Conservation (phyloP, 768 basidiomycete species). For the Xerocomellus dryophilus region DNA sequence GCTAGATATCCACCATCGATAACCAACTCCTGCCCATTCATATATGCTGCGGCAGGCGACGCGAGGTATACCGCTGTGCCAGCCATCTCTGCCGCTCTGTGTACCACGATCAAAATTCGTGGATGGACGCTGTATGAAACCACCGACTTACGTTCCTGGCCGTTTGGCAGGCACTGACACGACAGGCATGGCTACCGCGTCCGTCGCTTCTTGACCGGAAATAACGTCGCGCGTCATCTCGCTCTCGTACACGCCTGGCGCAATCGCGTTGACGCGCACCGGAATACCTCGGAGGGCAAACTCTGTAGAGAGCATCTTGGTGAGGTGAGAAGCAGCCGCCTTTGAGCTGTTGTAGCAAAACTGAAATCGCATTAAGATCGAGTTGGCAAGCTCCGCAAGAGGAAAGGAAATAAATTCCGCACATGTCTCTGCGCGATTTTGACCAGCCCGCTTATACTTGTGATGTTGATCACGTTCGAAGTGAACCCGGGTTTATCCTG, state of each 20-base stretch:
- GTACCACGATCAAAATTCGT: neutral
- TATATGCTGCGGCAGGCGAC: slow-evolving; percentile 69
- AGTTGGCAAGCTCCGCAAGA: neutral
- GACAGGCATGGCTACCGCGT: slow-evolving; percentile 59
- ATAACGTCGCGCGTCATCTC: slow-evolving; percentile 68
- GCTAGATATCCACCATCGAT: slow-evolving; percentile 74
- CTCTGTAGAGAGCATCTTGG: slow-evolving; percentile 73
- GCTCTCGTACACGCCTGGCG: slow-evolving; percentile 73
- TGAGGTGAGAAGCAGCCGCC: slow-evolving; percentile 74
- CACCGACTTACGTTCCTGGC: slow-evolving; percentile 59
- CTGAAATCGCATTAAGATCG: slow-evolving; percentile 35
- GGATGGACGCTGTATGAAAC: neutral
- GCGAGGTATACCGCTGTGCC: slow-evolving; percentile 75
- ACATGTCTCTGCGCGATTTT: slow-evolving; percentile 78
- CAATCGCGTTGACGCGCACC: slow-evolving; percentile 70
- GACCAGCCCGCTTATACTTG: slow-evolving; percentile 69
- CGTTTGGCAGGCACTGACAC: slow-evolving; percentile 58
- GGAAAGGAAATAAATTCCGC: slow-evolving; percentile 25
- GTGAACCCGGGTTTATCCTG: slow-evolving; percentile 55
- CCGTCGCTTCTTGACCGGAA: slow-evolving; percentile 41
- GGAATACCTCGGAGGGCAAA: slow-evolving; percentile 64
- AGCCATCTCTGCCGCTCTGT: slow-evolving; percentile 69
- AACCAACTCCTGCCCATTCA: slow-evolving; percentile 74
- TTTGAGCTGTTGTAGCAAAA: slow-evolving; percentile 82
- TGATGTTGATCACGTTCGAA: slow-evolving; percentile 72